These are phyloP conservation scores for Aureobasidium mangrovei DNA, from an alignment of 2,329 filamentous ascomycete species.

Conservation along the genomic window DNA sequence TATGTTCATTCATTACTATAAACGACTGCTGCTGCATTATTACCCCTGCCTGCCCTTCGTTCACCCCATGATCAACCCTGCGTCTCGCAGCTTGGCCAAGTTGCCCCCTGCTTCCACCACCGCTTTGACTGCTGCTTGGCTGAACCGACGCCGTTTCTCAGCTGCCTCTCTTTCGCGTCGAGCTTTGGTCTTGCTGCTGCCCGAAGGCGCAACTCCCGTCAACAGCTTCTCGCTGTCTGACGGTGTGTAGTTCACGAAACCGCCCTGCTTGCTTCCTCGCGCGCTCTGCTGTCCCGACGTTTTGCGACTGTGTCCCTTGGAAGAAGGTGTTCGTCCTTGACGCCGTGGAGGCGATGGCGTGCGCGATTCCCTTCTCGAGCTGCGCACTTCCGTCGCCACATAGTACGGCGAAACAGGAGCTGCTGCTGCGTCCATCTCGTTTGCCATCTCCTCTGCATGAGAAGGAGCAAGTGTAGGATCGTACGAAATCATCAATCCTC, in stretches of 20 bases:
- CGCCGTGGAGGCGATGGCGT: slow-evolving; percentile 23
- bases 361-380: slow-evolving; percentile 13
- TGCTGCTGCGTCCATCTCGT: not conserved
- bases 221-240: slow-evolving; percentile 70
- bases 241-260: slow-evolving; percentile 87
- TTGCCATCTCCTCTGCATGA: slow-evolving; percentile 1
- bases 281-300: slow-evolving; percentile 1
- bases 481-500: slow-evolving; percentile 27
- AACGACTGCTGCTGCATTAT: slow-evolving; percentile 1
- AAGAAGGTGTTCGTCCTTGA: slow-evolving; percentile 18
- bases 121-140: slow-evolving; percentile 59
- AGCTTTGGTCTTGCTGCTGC: slow-evolving; percentile 91
- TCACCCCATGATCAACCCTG: slow-evolving; percentile 28
- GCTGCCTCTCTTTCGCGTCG: slow-evolving; percentile 77
- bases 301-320: slow-evolving; percentile 2
- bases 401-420: slow-evolving; percentile 12
- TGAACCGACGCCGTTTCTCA: slow-evolving; percentile 62
- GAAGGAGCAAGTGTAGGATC: slow-evolving; percentile 23
- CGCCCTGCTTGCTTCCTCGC: slow-evolving; percentile 29
- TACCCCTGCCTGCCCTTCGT: not conserved
- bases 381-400: not conserved
- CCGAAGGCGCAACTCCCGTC: slow-evolving; percentile 82
- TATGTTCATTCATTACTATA: not conserved
- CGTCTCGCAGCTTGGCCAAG: slow-evolving; percentile 35
- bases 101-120: slow-evolving; percentile 65